Evolutionary conservation across 768 basidiomycete species (phyloP).

Genomic region (Suillus hirtellus): DNA sequence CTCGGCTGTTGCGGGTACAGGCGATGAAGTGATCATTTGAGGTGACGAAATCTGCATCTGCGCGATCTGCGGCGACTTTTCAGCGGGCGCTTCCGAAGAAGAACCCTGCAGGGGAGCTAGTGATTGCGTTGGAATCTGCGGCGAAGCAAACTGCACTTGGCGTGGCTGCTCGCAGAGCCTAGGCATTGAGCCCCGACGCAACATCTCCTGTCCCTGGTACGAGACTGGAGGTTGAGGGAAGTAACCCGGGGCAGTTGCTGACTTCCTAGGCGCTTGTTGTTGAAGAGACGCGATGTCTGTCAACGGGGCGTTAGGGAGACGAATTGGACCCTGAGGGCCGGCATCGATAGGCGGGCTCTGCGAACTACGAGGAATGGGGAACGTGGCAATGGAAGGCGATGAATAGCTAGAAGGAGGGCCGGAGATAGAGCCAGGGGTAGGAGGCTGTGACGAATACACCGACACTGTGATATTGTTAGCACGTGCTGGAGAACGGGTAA

Average conservation of each 20-base stretch:
- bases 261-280: constrained; percentile 36
- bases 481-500: background rate
- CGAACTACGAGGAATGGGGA: constrained; percentile 59
- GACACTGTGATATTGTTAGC: constrained; percentile 22
- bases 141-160: constrained; percentile 30
- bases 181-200: constrained; percentile 35
- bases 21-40: constrained; percentile 23
- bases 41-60: constrained; percentile 28
- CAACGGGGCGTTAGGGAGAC: constrained; percentile 72
- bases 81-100: constrained; percentile 24
- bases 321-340: constrained; percentile 49
- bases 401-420: constrained; percentile 64
- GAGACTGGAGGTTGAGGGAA: constrained; percentile 29
- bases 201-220: constrained; percentile 30
- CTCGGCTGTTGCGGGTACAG: constrained; percentile 21
- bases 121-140: constrained; percentile 32
- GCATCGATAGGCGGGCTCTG: constrained; percentile 51
- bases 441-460: constrained; percentile 35
- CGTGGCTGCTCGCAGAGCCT: constrained; percentile 21
- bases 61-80: constrained; percentile 23
- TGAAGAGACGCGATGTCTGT: constrained; percentile 64
- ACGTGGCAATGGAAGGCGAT: constrained; percentile 60
- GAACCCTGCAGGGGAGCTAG: constrained; percentile 27
- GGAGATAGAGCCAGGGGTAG: constrained; percentile 48
- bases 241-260: constrained; percentile 34